Conservation (phyloP, 2,329 filamentous ascomycete genomes). For the Cytospora mali region DNA sequence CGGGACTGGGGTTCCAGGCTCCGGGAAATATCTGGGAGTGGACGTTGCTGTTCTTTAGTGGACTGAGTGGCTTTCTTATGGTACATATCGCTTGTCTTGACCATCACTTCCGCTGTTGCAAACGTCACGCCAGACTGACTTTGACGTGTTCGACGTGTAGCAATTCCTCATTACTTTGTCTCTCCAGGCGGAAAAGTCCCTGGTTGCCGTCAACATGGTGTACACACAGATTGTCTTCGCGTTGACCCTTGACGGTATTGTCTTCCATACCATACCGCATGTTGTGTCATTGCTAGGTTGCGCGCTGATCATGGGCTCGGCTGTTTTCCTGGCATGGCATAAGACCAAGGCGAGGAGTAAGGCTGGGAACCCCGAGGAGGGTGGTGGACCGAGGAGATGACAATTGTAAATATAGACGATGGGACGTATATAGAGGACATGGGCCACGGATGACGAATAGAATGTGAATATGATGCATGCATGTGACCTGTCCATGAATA, state of each 20-base stretch:
- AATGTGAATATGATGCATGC: background rate
- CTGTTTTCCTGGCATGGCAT: slow-evolving; percentile 12
- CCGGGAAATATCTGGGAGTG: slow-evolving; percentile 13
- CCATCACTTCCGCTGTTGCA: no score
- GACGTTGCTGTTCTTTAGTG: slow-evolving; percentile 14
- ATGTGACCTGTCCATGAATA: background rate
- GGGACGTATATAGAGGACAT: background rate
- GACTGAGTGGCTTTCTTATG: slow-evolving; percentile 19
- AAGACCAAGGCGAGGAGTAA: slow-evolving; percentile 6
- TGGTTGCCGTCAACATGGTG: slow-evolving; percentile 20
- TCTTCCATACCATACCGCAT: slow-evolving; percentile 14
- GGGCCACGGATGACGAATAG: no score
- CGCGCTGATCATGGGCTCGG: slow-evolving; percentile 2
- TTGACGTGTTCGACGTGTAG: background rate
- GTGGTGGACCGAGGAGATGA: background rate
- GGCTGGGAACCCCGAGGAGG: background rate
- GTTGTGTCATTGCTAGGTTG: slow-evolving; percentile 10
- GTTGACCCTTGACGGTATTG: slow-evolving; percentile 8
- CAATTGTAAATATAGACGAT: background rate
- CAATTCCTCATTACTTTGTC: slow-evolving; percentile 20
- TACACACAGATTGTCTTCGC: slow-evolving; percentile 20
- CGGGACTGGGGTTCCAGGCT: slow-evolving; percentile 2
- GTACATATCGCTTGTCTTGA: background rate
- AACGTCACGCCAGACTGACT: background rate
- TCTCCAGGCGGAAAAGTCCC: slow-evolving; percentile 12